Evolutionary conservation across 108 stramenopile species (phyloP).

Genomic region (Cyclostephanos tholiformis): DNA sequence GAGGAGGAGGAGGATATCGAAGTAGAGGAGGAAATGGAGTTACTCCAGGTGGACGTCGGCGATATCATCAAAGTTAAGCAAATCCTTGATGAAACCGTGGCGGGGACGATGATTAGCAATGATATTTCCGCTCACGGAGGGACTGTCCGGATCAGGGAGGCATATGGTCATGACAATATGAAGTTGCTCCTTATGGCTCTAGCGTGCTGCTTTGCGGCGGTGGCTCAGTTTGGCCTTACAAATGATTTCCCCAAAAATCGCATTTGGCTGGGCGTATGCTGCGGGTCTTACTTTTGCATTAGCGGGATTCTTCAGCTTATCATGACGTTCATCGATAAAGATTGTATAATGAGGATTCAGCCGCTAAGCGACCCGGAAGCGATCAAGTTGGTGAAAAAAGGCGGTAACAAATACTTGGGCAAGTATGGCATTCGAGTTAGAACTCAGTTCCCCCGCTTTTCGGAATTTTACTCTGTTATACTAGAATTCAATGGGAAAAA

Average conservation of each 20-base stretch:
- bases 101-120: constrained; percentile 67
- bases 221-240: constrained; percentile 91
- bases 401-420: constrained; percentile 59
- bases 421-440: constrained; percentile 80
- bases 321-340: constrained; percentile 91
- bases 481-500: constrained; percentile 66
- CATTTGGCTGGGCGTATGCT: constrained; percentile 87
- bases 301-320: constrained; percentile 91
- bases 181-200: constrained; percentile 90
- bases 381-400: constrained; percentile 46
- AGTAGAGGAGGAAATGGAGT: constrained; percentile 68
- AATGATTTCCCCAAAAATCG: constrained; percentile 93
- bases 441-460: constrained; percentile 84
- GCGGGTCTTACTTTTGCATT: constrained; percentile 88
- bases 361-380: constrained; percentile 47
- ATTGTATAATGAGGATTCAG: constrained; percentile 88
- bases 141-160: constrained; percentile 68
- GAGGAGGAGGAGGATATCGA: constrained; percentile 37
- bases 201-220: constrained; percentile 90
- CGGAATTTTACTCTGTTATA: constrained; percentile 86
- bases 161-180: constrained; percentile 86
- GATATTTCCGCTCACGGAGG: constrained; percentile 55
- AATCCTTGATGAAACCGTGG: constrained; percentile 94
- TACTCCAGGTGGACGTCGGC: constrained; percentile 92
- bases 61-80: constrained; percentile 97